Evolutionary conservation across 2,329 filamentous ascomycete species (phyloP), one percentile per base, ranked within the genome.

Genomic region (Apiospora kogelbergensis): DNA sequence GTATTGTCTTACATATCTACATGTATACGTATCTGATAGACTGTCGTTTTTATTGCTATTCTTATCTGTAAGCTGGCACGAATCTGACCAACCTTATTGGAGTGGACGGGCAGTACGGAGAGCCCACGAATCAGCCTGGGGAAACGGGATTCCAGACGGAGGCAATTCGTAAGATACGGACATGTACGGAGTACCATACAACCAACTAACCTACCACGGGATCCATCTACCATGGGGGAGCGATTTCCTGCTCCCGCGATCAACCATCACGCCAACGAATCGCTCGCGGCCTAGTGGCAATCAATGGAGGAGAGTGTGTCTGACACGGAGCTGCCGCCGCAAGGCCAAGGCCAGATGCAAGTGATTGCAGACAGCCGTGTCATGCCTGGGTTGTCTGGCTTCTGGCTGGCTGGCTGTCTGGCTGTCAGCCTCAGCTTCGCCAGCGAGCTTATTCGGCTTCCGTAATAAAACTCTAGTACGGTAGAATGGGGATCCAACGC

Each of bases 1-100:
- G 48, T 33, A n/a, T 7, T 60, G 53, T 60, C 53, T 60, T 37
- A 60, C 53, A 60, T 60, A 60, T 30, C n/a, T 60, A n/a, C 40
- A 2, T 11, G 2, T 41, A 2, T 15, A n/a, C n/a, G n/a, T n/a
- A n/a, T n/a, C n/a, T 11, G n/a, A 30, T n/a, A 60, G 17, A n/a
- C 20, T 60, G 53, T 11, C 53, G 53, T 37, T 60, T 37, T 9
- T n/a, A 60, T 60, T 45, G 53, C 53, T 60, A 60, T 60, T 60
- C 53, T 60, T 37, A 17, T 60, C 53, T 37, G 53, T 26, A 17
- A 37, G 30, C 30, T 37, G 9, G 30, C 30, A 22, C 26, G 26
- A 60, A 60, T 33, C 53, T 60, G 53, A 60, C 53, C 26, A 37
- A 37, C 53, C 53, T 37, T 33, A 33, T 37, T 60, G 53, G n/a